Evolutionary conservation across 164 flowering plant genomes (phyloP).

Genomic region (grape (Vitis vinifera)): ASM3070453v1 NC_081808.1:16791001-16791500

Average conservation of each 20-base stretch:
- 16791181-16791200: conserved; percentile 49
- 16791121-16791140: conserved; percentile 61
- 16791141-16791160: conserved; percentile 66
- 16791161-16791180: conserved; percentile 27
- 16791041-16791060: conserved; percentile 61
- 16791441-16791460: conserved; percentile 55
- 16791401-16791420: conserved; percentile 52
- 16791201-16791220: conserved; percentile 50
- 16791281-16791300: conserved; percentile 58
- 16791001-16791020: conserved; percentile 60
- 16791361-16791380: conserved; percentile 35
- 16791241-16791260: conserved; percentile 52
- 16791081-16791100: conserved; percentile 53
- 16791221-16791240: conserved; percentile 78
- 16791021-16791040: conserved; percentile 67
- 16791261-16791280: conserved; percentile 43
- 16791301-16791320: conserved; percentile 39
- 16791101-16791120: conserved; percentile 60
- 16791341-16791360: conserved; percentile 69
- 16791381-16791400: conserved; percentile 48
- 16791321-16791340: conserved; percentile 72
- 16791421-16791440: conserved; percentile 49
- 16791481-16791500: conserved; percentile 54
- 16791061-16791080: conserved; percentile 43
- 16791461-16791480: conserved; percentile 38